Base-by-base conservation (phyloP, 2,329 filamentous ascomycete species). In the Apiospora kogelbergensis region DNA sequence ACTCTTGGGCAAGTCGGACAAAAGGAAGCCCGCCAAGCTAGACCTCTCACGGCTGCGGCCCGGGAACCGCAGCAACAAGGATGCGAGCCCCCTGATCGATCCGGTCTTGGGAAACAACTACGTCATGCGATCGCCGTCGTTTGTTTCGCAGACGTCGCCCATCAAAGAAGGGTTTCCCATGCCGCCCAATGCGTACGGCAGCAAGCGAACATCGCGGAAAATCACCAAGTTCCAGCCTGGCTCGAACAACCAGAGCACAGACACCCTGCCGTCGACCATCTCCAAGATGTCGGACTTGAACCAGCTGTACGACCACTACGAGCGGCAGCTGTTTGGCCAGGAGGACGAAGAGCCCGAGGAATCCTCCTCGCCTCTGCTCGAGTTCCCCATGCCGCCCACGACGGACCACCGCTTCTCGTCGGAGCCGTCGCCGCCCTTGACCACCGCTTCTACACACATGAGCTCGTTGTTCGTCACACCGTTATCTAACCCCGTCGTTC, bases 301-400 rank as follows among this genome's bases (percentile, higher is more conserved):
- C 57, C 84, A 84, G 67, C 78, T 89, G 3, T 89, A 89, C 73
- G 80, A 87, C 68, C 86, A 89, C 73, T 89, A 89, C 73, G 87
- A 89, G 75, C 83, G 87, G 72, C 85, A 17, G 77, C 85, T 46
- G 76, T 83, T 2, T 75, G 42, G 33, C 44, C 42, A 53, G 65
- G 41, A 41, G 26, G 40, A 42, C 3, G 63, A 65, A 73, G 46
- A 75, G 77, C 69, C 67, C 33, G 74, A 76, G 41, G 71, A 74
- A 33, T 15, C 63, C n/a, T 45, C 41, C 7, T 37, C 53, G 17
- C 30, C 48, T 11, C 15, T 65, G 7, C 41, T 37, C 6, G 41
- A 65, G 7, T 65, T 65, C 41, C 63, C 63, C 4, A 45, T 44
- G 63, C 65, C 65, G 42, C 65, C 65, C 26, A 41, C 33, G 5